Conservation (phyloP, 495 filamentous ascomycete species). For the Xylaria intraflava region DNA sequence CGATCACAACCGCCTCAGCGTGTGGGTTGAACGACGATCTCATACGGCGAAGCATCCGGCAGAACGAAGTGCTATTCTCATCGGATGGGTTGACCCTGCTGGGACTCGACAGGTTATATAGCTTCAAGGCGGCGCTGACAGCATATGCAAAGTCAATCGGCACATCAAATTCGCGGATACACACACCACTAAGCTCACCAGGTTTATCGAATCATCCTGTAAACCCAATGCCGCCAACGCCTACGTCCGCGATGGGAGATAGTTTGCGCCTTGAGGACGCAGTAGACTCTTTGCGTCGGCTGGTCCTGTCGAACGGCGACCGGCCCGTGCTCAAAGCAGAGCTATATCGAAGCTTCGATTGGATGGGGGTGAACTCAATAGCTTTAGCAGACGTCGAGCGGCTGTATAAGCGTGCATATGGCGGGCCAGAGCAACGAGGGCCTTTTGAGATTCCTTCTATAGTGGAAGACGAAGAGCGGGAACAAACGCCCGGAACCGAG, state of each 20-base stretch:
- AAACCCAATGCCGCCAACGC: constrained; percentile 12
- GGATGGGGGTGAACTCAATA: constrained; percentile 49
- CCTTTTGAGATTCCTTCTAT: constrained; percentile 27
- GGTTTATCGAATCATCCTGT: constrained; percentile 13
- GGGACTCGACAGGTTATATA: constrained; percentile 65
- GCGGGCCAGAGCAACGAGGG: constrained; percentile 25
- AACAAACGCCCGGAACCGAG: constrained; percentile 9
- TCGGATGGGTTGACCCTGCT: constrained; percentile 63
- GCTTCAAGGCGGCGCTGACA: constrained; percentile 59
- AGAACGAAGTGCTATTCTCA: constrained; percentile 64
- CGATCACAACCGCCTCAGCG: constrained; percentile 25
- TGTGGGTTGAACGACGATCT: constrained; percentile 46
- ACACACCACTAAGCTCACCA: constrained; percentile 5
- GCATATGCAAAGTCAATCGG: constrained; percentile 39
- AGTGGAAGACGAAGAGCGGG: constrained; percentile 4
- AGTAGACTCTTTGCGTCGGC: constrained; percentile 53
- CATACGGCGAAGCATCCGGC: constrained; percentile 56
- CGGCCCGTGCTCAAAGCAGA: constrained; percentile 51
- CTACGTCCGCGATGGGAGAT: constrained; percentile 39
- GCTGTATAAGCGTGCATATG: constrained; percentile 53
- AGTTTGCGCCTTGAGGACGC: constrained; percentile 49
- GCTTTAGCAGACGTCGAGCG: constrained; percentile 50
- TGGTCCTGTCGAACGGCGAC: constrained; percentile 54
- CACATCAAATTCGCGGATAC: background rate
- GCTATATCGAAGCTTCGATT: constrained; percentile 56